Evolutionary conservation across 192 early-diverging fungal species (phyloP), one percentile per base, ranked within the genome.

Genomic region (Dissophora ornata): DNA sequence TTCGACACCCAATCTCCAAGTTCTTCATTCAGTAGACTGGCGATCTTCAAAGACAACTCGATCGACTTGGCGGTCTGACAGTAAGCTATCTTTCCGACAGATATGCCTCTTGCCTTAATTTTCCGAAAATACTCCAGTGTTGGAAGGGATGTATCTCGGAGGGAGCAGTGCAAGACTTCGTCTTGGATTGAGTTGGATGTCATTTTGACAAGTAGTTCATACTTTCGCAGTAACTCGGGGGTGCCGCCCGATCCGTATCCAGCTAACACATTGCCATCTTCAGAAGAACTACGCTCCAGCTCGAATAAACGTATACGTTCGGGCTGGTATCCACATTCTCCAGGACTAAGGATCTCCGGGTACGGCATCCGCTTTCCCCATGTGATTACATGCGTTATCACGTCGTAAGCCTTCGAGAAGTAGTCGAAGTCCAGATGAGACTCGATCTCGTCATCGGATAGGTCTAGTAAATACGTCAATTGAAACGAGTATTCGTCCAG

Each of bases 1-100:
- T 51, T 51, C 7, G 25, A 26, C 49, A 51, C 21, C 49, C 49
- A 51, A 28, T 25, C 49, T 6, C 49, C 19, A 18, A 18, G 25
- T 18, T 22, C 26, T 28, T 12, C 10, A 24, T 51, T 25, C 49
- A 51, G 24, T 26, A 24, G 10, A 51, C 21, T 25, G 25, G 49
- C n/a, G 25, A 51, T 24, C 3, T 24, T n/a, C 49, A 18, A 28
- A 51, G 21, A 51, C 25, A 51, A 7, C 25, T 51, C 4, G 49
- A 51, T 51, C 25, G 49, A n/a, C 12, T 12, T 51, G 15, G 49
- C 49, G 24, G 49, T 24, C 49, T 24, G n/a, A 24, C 49, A 51
- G 21, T 24, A 51, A 25, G 49, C 49, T 25, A 51, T 12, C 49
- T 25, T 28, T 11, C 49, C n/a, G n/a, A n/a, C 21, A 28, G 15